Conservation (phyloP, 495 filamentous ascomycete species). For the Evansstolkia leycettana region DNA sequence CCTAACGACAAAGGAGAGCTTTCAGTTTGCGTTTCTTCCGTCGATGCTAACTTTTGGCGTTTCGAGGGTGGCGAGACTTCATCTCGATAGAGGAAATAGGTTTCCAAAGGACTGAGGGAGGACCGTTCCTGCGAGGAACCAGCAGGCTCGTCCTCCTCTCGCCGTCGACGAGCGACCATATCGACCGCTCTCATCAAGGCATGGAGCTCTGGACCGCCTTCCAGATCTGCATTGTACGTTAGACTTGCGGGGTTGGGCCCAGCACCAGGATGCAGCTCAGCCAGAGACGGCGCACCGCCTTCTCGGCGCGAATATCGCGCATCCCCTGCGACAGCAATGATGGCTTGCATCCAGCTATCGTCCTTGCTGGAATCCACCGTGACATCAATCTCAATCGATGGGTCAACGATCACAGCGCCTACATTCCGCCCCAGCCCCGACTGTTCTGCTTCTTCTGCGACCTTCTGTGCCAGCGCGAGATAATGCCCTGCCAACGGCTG, state of each 20-base stretch:
- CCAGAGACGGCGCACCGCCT: conserved; percentile 19
- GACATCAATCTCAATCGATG: conserved; percentile 21
- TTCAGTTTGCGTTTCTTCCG: not conserved
- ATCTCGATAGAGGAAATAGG: conserved; percentile 21
- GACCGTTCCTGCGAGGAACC: conserved; percentile 4
- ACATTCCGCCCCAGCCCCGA: conserved; percentile 52
- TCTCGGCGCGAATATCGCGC: conserved; percentile 49
- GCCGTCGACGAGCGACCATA: conserved; percentile 64
- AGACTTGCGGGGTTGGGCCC: conserved; percentile 19
- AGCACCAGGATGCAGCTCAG: conserved; percentile 9
- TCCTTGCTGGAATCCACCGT: conserved; percentile 13
- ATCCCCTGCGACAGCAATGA: conserved; percentile 70
- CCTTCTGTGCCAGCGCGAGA: conserved; percentile 54
- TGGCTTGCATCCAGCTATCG: conserved; percentile 21
- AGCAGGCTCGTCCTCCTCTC: conserved; percentile 9
- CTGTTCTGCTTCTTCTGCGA: conserved; percentile 43
- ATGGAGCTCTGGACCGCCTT: conserved; percentile 70
- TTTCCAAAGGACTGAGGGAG: conserved; percentile 22
- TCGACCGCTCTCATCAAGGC: conserved; percentile 77
- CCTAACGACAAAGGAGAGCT: not conserved
- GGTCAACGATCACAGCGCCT: conserved; percentile 75
- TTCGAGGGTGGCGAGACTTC: conserved; percentile 3
- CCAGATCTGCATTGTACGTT: conserved; percentile 20
- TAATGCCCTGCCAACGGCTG: conserved; percentile 38
- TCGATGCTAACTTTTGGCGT: not conserved